Evolutionary conservation across 306 rosid species (phyloP).

Genomic region (Luffa acutangula): DNA sequence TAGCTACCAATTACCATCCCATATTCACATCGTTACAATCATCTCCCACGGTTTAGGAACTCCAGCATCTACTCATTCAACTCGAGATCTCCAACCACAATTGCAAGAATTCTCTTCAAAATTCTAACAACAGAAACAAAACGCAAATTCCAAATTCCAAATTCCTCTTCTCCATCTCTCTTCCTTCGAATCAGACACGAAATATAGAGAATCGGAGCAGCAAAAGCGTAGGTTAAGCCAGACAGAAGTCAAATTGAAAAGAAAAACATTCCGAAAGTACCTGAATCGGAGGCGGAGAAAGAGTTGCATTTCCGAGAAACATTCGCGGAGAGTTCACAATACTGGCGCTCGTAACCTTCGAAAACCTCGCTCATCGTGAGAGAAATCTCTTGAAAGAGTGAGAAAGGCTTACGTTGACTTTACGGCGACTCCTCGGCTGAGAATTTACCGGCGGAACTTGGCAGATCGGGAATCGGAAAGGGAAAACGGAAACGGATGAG

Average conservation of each 20-base stretch:
- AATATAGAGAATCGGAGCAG: background rate
- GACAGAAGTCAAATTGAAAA: background rate
- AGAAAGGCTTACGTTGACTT: background rate
- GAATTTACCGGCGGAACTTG: background rate
- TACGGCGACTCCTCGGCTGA: background rate
- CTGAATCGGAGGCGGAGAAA: slow-evolving; percentile 9
- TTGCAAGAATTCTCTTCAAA: background rate
- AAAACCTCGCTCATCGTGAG: slow-evolving; percentile 21
- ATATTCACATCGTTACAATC: background rate
- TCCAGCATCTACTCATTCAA: background rate
- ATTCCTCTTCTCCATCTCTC: background rate
- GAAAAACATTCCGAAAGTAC: background rate
- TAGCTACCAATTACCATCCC: background rate
- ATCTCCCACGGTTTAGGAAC: background rate
- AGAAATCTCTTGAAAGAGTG: background rate
- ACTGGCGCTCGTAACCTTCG: slow-evolving; percentile 24
- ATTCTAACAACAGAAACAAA: background rate
- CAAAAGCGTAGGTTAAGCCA: background rate
- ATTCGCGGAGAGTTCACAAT: slow-evolving; percentile 21
- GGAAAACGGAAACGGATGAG: background rate
- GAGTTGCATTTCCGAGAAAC: slow-evolving; percentile 16
- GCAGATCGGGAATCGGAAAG: background rate
- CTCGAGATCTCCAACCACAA: background rate
- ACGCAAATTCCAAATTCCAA: background rate
- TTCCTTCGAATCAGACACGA: background rate